Evolutionary conservation across 2,329 filamentous ascomycete genomes (phyloP).

Genomic region (Xylariaceae sp.): DNA sequence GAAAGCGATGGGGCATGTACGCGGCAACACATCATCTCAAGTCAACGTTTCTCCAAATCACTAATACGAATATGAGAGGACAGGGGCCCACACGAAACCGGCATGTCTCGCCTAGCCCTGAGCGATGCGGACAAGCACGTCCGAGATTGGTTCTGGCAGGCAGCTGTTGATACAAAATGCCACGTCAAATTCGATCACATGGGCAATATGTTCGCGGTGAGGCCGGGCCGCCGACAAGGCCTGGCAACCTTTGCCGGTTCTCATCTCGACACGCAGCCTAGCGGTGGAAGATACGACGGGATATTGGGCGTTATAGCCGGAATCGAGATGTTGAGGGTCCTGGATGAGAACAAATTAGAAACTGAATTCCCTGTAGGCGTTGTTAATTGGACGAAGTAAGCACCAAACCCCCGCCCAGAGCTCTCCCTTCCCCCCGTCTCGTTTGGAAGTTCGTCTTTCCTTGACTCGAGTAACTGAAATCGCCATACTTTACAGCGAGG

Average conservation of each 20-base stretch:
- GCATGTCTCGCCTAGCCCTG: conserved; percentile 70
- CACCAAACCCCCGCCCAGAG: not conserved
- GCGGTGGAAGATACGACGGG: conserved; percentile 67
- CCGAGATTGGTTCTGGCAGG: conserved; percentile 69
- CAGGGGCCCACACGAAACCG: conserved; percentile 56
- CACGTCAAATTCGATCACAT: conserved; percentile 64
- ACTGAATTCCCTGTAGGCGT: conserved; percentile 68
- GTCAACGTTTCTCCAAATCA: not conserved
- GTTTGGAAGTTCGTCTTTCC: not conserved
- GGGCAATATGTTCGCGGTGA: conserved; percentile 74
- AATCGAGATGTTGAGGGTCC: conserved; percentile 63
- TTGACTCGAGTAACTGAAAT: not conserved
- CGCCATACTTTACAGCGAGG: conserved; percentile 46
- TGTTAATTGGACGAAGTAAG: conserved; percentile 68
- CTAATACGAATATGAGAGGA: conserved; percentile 3
- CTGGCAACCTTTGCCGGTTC: conserved; percentile 64
- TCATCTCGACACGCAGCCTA: conserved; percentile 61
- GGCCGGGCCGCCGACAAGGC: conserved; percentile 54
- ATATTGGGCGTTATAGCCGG: conserved; percentile 70
- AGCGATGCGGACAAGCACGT: conserved; percentile 65
- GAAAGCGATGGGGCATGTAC: conserved; percentile 62
- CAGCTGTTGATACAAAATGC: conserved; percentile 59
- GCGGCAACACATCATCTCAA: not conserved
- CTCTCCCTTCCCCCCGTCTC: too few relatives aligned
- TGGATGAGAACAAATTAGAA: conserved; percentile 61